Conservation (phyloP, 257 asterid species). For the Osmanthus fragrans region DNA sequence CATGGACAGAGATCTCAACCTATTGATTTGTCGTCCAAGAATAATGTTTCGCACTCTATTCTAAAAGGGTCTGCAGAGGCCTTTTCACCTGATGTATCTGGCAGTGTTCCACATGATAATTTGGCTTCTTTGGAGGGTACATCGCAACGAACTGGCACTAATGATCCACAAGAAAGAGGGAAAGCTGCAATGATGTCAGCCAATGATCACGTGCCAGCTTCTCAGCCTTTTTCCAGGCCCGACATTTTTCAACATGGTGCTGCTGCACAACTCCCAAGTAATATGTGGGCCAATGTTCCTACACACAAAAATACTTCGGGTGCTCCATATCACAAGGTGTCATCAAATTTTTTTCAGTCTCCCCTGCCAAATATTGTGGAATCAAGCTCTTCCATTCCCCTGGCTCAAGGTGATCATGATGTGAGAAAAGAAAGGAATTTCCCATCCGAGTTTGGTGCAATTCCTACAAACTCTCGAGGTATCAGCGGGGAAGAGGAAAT, state of each 20-base stretch:
- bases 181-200: slow-evolving; percentile 37
- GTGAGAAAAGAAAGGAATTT: slow-evolving; percentile 26
- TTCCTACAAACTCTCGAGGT: slow-evolving; percentile 39
- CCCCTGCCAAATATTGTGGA: slow-evolving; percentile 52
- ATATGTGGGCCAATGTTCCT: slow-evolving; percentile 46
- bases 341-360: slow-evolving; percentile 39
- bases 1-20: slow-evolving; percentile 47
- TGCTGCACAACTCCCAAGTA: slow-evolving; percentile 27
- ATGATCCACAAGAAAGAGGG: slow-evolving; percentile 40
- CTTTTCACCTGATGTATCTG: slow-evolving; percentile 42
- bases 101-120: slow-evolving; percentile 33
- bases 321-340: slow-evolving; percentile 34
- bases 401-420: slow-evolving; percentile 34
- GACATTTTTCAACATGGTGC: slow-evolving; percentile 36
- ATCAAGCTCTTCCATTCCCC: slow-evolving; percentile 44
- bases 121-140: slow-evolving; percentile 30
- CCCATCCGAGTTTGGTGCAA: slow-evolving; percentile 28
- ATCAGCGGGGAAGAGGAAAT: slow-evolving; percentile 40
- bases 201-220: slow-evolving; percentile 29
- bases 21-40: slow-evolving; percentile 32
- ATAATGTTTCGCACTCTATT: slow-evolving; percentile 31
- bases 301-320: slow-evolving; percentile 39
- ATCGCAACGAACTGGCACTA: slow-evolving; percentile 34
- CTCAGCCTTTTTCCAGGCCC: slow-evolving; percentile 40
- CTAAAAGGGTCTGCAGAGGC: slow-evolving; percentile 48